Conservation (phyloP, 1,139 yeast species). For the Kodamaea anthophila region DNA sequence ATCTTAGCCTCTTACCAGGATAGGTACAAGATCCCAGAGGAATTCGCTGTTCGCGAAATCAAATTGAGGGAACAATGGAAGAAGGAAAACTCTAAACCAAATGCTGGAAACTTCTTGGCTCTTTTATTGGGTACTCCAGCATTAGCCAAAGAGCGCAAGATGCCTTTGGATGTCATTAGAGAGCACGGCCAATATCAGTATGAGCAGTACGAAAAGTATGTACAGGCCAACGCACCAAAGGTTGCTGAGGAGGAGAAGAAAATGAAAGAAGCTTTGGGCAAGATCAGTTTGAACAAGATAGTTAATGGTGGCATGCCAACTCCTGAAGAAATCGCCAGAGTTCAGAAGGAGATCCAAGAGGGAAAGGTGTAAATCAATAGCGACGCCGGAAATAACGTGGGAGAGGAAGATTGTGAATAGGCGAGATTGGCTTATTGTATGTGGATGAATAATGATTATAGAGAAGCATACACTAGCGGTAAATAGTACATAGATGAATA, state of each 20-base stretch:
- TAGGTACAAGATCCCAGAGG: conserved; percentile 59
- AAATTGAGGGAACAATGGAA: conserved; percentile 63
- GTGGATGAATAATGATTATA: too few relatives aligned
- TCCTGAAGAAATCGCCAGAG: conserved; percentile 77
- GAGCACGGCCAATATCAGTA: conserved; percentile 92
- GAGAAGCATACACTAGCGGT: too few relatives aligned
- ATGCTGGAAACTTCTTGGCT: conserved; percentile 49
- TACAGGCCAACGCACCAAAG: conserved; percentile 86
- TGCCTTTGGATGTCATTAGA: conserved; percentile 87
- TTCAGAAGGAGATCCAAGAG: conserved; percentile 40
- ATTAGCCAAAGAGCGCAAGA: conserved; percentile 56
- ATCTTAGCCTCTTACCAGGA: conserved; percentile 65
- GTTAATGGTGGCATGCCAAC: conserved; percentile 73
- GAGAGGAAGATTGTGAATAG: too few relatives aligned
- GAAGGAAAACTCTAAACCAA: conserved; percentile 53
- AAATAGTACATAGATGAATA: too few relatives aligned
- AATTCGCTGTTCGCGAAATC: conserved; percentile 72
- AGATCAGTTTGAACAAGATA: conserved; percentile 75
- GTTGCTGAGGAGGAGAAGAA: conserved; percentile 72
- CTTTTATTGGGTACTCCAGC: conserved; percentile 57
- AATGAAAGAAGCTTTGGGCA: conserved; percentile 75
- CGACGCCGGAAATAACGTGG: too few relatives aligned
- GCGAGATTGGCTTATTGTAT: too few relatives aligned
- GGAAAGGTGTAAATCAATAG: conserved; percentile 2
- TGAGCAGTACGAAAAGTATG: conserved; percentile 72